These are phyloP conservation scores for Bruguiera parviflora DNA, from an alignment of 345 rosid species.

Conservation along the genomic window DNA sequence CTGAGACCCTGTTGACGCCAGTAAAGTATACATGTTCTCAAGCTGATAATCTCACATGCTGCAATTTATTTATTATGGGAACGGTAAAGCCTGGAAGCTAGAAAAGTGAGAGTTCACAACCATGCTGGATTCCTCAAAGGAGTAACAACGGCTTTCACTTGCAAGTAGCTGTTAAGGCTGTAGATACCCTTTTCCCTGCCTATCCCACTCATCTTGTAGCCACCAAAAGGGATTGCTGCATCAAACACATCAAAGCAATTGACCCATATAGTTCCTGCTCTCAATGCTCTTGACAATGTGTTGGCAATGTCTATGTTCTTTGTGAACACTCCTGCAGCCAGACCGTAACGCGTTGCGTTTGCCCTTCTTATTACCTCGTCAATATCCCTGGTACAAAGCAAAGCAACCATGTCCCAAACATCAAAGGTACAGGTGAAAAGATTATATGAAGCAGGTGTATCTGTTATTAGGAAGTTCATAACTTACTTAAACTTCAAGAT, in stretches of 20 bases:
- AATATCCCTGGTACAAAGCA: conserved; percentile 46
- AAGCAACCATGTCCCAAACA: neutral
- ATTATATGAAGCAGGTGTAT: too few relatives aligned
- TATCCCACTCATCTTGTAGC: conserved; percentile 86
- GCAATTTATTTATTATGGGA: neutral
- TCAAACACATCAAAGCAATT: conserved; percentile 79
- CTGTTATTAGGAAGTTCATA: too few relatives aligned
- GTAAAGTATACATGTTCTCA: too few relatives aligned
- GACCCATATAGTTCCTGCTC: conserved; percentile 72
- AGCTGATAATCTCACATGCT: too few relatives aligned
- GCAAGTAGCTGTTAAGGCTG: conserved; percentile 75
- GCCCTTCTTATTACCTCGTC: conserved; percentile 72
- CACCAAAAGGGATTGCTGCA: conserved; percentile 83
- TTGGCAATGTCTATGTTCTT: conserved; percentile 72
- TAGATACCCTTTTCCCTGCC: conserved; percentile 90
- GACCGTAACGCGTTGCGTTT: conserved; percentile 54
- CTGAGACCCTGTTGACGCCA: too few relatives aligned
- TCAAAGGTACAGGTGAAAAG: too few relatives aligned
- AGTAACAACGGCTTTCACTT: conserved; percentile 87
- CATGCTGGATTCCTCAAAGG: conserved; percentile 81
- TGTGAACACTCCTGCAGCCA: conserved; percentile 84
- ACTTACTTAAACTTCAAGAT: conserved; percentile 85
- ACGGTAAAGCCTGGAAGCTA: neutral
- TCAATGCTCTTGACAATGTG: conserved; percentile 58
- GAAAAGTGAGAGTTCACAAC: conserved; percentile 33